Base-by-base conservation (phyloP, 257 asterid genomes). In the Lycium barbarum region DNA sequence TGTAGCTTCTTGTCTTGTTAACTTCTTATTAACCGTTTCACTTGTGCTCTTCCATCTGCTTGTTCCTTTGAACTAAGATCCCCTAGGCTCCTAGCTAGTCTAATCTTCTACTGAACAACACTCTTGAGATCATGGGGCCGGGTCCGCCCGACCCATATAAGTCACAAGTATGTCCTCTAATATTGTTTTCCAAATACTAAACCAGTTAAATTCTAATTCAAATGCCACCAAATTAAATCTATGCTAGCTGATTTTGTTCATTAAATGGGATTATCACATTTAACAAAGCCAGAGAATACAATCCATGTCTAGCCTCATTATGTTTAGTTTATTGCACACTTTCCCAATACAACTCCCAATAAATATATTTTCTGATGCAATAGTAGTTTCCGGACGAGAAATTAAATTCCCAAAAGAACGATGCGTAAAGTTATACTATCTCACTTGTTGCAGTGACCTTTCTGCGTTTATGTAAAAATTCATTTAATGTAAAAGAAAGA, bases 401-500 rank as follows among this genome's bases (percentile, higher is more conserved):
- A 38, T 70, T 70, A 17, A 73, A 45, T 47, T 47, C 36, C 59
- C 1, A 5, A 45, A 73, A 17, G 33, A 45, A 20, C 10, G 40
- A 47, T 11, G 47, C 38, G 58, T 20, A 6, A 73, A 74, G 61
- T 38, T 13, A 36, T 14, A 35, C 5, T 12, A 11, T 12, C 35
- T 45, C 58, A n/a, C 80, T 74, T 74, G 43, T 49, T 51, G 58
- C 61, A 74, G 43, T 20, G 9, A 47, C 20, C 81, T 74, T 47
- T 74, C 61, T 47, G 18, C 2, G 18, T 74, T 74, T 51, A 47
- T 74, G 81, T 20, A 20, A 47, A 73, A 47, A 22, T 0, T 20
- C 7, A 74, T 74, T 47, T 74, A 47, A 74, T 74, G 38, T 49
- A 51, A 9, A 74, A 6, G 43, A 74, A 74, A 49, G 61, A 74